Percentiles rank a stretch among this genome's conserved stretches.
Conservation (phyloP, 2,329 filamentous ascomycete species). For the Lasiodiplodia hormozganensis region DNA sequence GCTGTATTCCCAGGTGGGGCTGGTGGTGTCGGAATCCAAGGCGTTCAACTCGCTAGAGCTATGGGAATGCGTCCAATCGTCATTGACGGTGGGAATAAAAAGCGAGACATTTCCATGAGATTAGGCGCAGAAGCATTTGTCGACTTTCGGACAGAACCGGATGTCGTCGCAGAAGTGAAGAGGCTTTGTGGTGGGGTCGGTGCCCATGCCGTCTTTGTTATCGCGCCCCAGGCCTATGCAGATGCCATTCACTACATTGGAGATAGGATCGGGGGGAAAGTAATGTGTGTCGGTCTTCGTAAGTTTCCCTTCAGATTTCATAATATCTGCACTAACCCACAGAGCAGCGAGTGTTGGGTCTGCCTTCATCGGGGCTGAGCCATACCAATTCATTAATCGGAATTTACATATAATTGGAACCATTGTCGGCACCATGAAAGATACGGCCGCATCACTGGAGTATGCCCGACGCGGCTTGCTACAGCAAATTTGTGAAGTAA, state of each 20-base stretch:
- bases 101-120: not conserved
- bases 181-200: slow-evolving; percentile 39
- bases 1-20: slow-evolving; percentile 63
- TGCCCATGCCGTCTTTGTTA: slow-evolving; percentile 49
- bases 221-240: slow-evolving; percentile 49
- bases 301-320: not conserved
- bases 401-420: slow-evolving; percentile 45
- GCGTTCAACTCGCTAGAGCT: slow-evolving; percentile 55
- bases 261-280: slow-evolving; percentile 52
- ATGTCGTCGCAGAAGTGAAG: slow-evolving; percentile 42
- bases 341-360: slow-evolving; percentile 35
- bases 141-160: slow-evolving; percentile 40
- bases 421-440: slow-evolving; percentile 56
- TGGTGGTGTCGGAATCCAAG: slow-evolving; percentile 65
- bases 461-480: slow-evolving; percentile 59
- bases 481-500: slow-evolving; percentile 58
- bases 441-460: slow-evolving; percentile 54
- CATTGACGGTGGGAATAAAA: slow-evolving; percentile 46
- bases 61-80: slow-evolving; percentile 65
- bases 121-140: slow-evolving; percentile 19
- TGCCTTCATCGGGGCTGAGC: slow-evolving; percentile 35
- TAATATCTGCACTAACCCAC: not conserved
- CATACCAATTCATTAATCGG: slow-evolving; percentile 42
- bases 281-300: slow-evolving; percentile 58
- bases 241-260: slow-evolving; percentile 54